phyloP scores from a whole-genome alignment of 768 basidiomycete species.

The Suillus bovinus region DNA sequence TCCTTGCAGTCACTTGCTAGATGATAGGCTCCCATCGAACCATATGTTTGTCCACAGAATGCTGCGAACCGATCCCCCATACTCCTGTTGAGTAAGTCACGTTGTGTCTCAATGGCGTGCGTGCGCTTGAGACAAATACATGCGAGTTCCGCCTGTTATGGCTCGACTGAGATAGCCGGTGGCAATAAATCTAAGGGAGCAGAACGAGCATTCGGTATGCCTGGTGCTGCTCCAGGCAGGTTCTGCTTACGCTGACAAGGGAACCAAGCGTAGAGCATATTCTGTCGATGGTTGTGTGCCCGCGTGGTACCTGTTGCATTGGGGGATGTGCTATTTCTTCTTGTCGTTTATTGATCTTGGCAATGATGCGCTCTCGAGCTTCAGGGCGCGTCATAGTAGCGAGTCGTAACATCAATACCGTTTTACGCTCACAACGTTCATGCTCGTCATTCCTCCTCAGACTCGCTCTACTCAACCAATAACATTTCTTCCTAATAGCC shows the following conservation, averaged over 20 bases:
- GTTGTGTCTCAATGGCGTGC: not conserved
- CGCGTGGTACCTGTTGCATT: too few relatives aligned
- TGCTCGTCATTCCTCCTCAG: too few relatives aligned
- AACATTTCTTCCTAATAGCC: too few relatives aligned
- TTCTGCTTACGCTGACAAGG: constrained; percentile 11
- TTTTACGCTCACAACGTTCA: too few relatives aligned
- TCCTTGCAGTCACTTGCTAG: not conserved
- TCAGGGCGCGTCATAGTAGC: too few relatives aligned
- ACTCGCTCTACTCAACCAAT: too few relatives aligned
- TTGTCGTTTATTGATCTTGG: too few relatives aligned
- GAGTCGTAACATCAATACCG: too few relatives aligned
- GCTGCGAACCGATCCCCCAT: not conserved
- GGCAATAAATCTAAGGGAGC: constrained; percentile 1
- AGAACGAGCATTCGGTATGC: constrained; percentile 26
- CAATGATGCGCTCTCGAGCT: too few relatives aligned
- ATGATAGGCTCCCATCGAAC: not conserved
- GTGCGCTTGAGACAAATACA: not conserved
- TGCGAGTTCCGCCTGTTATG: not conserved
- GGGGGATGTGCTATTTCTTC: too few relatives aligned
- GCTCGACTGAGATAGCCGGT: not conserved
- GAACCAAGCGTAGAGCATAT: constrained; percentile 38
- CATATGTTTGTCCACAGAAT: not conserved
- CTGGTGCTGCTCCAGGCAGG: constrained; percentile 15
- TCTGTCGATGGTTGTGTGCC: too few relatives aligned
- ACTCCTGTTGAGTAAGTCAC: not conserved